Conservation (phyloP, 2,329 filamentous ascomycete genomes). For the Aspergillus fischeri region DNA sequence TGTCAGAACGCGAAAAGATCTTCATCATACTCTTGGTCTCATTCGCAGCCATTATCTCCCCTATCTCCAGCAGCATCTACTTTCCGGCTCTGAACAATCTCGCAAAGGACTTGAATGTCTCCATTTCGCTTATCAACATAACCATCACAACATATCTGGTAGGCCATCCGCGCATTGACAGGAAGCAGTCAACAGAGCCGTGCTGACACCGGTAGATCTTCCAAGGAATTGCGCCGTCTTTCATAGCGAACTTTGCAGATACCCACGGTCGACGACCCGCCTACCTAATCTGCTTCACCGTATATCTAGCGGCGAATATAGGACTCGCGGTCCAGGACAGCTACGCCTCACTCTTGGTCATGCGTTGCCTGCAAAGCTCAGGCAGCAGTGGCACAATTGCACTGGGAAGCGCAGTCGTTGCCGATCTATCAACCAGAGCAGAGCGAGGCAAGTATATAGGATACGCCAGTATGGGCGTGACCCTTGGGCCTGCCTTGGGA, state of each 20-base stretch:
- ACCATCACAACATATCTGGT: slow-evolving; percentile 49
- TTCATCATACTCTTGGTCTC: not conserved
- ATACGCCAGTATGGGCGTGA: slow-evolving; percentile 57
- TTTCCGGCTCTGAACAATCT: slow-evolving; percentile 29
- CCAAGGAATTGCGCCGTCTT: slow-evolving; percentile 57
- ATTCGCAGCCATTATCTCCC: slow-evolving; percentile 15
- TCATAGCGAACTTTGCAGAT: slow-evolving; percentile 62
- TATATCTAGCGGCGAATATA: slow-evolving; percentile 35
- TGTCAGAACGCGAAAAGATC: not conserved
- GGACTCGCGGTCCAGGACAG: slow-evolving; percentile 34
- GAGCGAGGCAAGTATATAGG: slow-evolving; percentile 73
- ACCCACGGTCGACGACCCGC: slow-evolving; percentile 58
- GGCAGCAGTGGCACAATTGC: slow-evolving; percentile 67
- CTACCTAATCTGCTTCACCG: slow-evolving; percentile 54
- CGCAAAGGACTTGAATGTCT: slow-evolving; percentile 36
- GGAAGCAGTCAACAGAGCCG: not conserved
- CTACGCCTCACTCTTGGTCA: slow-evolving; percentile 32
- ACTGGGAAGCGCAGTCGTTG: slow-evolving; percentile 65
- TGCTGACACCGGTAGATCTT: slow-evolving; percentile 40
- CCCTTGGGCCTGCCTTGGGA: slow-evolving; percentile 48
- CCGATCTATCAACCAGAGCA: slow-evolving; percentile 64
- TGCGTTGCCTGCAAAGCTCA: slow-evolving; percentile 35
- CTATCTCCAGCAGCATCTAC: slow-evolving; percentile 28
- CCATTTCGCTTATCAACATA: slow-evolving; percentile 42
- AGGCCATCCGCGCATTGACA: not conserved